Percentiles rank a stretch among this genome's conserved stretches.
Evolutionary conservation across 371 early-diverging fungal species (phyloP).

Genomic region (Batrachochytrium dendrobatidis): DNA sequence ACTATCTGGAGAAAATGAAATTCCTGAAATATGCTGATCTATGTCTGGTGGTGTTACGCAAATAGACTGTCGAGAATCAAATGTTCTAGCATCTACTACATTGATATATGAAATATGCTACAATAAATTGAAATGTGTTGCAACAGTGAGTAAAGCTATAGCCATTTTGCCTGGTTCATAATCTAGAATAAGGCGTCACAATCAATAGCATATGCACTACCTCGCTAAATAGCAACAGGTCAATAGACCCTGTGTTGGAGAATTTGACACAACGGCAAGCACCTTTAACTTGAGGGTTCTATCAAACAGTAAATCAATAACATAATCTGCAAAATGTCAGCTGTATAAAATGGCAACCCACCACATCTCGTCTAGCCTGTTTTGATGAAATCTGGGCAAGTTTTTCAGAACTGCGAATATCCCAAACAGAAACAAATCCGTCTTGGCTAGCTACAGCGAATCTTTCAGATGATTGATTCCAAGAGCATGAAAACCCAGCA

Average conservation of each 20-base stretch:
- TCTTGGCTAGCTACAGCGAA: constrained; percentile 81
- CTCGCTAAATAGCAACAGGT: constrained; percentile 75
- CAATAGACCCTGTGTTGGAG: constrained; percentile 68
- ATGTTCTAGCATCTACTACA: constrained; percentile 79
- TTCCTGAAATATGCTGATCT: constrained; percentile 77
- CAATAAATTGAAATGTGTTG: background rate
- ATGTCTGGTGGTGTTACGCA: constrained; percentile 39
- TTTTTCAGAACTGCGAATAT: constrained; percentile 56
- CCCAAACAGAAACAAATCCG: constrained; percentile 72
- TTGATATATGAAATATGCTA: constrained; percentile 77
- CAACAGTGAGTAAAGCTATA: constrained; percentile 2
- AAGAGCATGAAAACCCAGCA: constrained; percentile 73
- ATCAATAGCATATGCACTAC: constrained; percentile 21
- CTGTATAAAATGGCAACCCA: background rate
- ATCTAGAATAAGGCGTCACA: background rate
- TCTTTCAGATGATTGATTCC: constrained; percentile 62
- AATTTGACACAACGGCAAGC: constrained; percentile 82
- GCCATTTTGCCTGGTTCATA: background rate
- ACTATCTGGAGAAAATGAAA: constrained; percentile 69
- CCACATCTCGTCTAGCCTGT: constrained; percentile 32
- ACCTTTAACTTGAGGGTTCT: constrained; percentile 61
- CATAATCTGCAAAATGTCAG: background rate
- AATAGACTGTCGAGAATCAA: constrained; percentile 60
- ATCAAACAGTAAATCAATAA: background rate
- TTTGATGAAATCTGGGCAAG: constrained; percentile 47